Evolutionary conservation across 495 filamentous ascomycete genomes (phyloP).

Genomic region (Neurospora sp.): DNA sequence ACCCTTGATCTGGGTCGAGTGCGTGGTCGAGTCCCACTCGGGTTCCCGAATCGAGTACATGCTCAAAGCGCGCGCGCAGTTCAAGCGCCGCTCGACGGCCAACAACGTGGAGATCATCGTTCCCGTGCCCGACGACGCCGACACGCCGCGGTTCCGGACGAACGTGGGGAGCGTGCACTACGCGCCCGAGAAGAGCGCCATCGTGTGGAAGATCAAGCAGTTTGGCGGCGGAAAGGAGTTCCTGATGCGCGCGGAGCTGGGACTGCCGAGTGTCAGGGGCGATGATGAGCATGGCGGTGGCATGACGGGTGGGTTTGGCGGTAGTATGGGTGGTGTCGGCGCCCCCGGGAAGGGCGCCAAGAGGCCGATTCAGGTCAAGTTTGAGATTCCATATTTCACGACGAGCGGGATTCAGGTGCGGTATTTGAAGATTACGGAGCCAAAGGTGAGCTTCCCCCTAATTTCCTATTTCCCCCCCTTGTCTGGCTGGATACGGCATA

Average conservation of each 20-base stretch:
- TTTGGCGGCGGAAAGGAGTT: constrained; percentile 98
- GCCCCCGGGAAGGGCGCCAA: constrained; percentile 70
- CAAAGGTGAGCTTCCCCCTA: constrained; percentile 61
- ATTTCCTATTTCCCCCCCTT: not conserved
- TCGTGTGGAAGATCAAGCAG: constrained; percentile 99
- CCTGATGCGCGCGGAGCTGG: constrained; percentile 97
- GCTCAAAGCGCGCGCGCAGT: constrained; percentile 96
- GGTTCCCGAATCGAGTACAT: constrained; percentile 96
- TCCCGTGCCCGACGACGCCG: constrained; percentile 94
- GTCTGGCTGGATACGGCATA: too few species aligned
- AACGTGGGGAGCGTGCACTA: constrained; percentile 99
- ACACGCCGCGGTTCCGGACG: constrained; percentile 91
- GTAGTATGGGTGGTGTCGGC: constrained; percentile 78
- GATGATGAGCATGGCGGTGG: constrained; percentile 93
- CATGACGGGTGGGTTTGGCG: constrained; percentile 93
- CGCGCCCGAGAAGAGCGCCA: constrained; percentile 92
- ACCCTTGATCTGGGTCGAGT: constrained; percentile 98
- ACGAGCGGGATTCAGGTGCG: constrained; percentile 97
- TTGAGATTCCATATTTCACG: constrained; percentile 99
- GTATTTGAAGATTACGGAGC: constrained; percentile 98
- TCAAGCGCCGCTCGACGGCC: constrained; percentile 93
- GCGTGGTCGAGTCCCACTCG: constrained; percentile 88
- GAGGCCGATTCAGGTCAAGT: constrained; percentile 95
- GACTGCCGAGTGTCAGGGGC: constrained; percentile 86
- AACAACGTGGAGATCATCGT: constrained; percentile 99